Evolutionary conservation across 1,139 yeast genomes (phyloP).

Genomic region (Debaryomyces nepalensis): DNA sequence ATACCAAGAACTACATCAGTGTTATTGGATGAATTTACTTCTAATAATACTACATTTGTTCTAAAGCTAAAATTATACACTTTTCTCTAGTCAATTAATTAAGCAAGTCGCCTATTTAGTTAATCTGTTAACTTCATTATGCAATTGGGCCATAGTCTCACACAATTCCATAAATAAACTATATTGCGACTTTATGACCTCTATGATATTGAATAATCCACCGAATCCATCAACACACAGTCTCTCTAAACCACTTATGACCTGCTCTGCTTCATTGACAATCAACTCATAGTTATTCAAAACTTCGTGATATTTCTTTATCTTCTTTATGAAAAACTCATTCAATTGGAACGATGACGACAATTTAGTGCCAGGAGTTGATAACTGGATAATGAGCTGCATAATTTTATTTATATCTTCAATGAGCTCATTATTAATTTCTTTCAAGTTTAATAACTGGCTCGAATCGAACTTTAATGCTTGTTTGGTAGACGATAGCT

Average conservation of each 20-base stretch:
- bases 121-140: constrained; percentile 54
- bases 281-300: constrained; percentile 76
- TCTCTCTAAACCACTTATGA: constrained; percentile 47
- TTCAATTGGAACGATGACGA: constrained; percentile 57
- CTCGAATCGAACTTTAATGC: constrained; percentile 56
- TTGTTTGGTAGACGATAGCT: constrained; percentile 66
- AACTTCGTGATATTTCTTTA: constrained; percentile 68
- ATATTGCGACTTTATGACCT: constrained; percentile 81
- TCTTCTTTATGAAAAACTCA: constrained; percentile 55
- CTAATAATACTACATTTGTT: background rate
- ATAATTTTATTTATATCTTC: constrained; percentile 73
- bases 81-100: background rate
- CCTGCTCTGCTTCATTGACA: constrained; percentile 69
- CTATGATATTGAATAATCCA: constrained; percentile 59
- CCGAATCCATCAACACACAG: constrained; percentile 52
- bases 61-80: constrained; percentile 11
- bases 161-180: constrained; percentile 88
- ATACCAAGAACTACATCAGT: background rate
- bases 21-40: background rate
- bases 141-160: constrained; percentile 86
- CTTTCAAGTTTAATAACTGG: constrained; percentile 41
- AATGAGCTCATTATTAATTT: constrained; percentile 59
- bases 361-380: constrained; percentile 69
- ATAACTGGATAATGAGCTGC: constrained; percentile 65
- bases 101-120: constrained; percentile 15